These are phyloP conservation scores for Pyricularia sp. DNA, from an alignment of 2,329 filamentous ascomycete genomes.

Conservation along the genomic window DNA sequence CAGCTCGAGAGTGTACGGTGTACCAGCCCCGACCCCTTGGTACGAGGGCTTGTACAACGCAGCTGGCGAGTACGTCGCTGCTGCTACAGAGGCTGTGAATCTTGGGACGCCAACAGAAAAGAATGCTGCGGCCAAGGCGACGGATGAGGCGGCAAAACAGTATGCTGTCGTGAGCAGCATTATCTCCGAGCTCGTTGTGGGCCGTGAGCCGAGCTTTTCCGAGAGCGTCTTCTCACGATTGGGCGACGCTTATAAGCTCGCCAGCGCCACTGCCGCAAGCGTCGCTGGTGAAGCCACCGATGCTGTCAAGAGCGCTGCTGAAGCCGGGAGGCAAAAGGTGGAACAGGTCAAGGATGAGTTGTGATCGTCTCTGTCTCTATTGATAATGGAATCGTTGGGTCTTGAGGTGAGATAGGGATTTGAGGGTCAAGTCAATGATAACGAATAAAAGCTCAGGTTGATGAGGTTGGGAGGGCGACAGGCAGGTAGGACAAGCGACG, in stretches of 20 bases:
- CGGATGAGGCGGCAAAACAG: conserved; percentile 47
- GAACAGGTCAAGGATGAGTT: conserved; percentile 27
- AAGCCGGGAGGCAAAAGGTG: background rate
- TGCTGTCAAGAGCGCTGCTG: conserved; percentile 25
- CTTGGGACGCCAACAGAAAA: conserved; percentile 17
- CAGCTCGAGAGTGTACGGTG: conserved; percentile 57
- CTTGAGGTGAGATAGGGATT: background rate
- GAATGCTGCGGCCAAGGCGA: conserved; percentile 20
- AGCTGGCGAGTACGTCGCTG: conserved; percentile 43
- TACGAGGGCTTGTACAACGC: conserved; percentile 31
- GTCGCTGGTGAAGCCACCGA: conserved; percentile 27
- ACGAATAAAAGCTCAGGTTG: background rate
- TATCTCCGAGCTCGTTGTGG: conserved; percentile 62
- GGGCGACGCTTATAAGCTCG: conserved; percentile 58
- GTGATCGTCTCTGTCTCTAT: conserved; percentile 12
- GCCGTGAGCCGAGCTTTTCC: conserved; percentile 68
- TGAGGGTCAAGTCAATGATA: background rate
- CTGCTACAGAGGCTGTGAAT: conserved; percentile 35
- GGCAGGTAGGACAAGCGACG: background rate
- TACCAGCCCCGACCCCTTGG: conserved; percentile 46
- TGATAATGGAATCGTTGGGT: background rate
- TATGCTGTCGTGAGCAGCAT: conserved; percentile 59
- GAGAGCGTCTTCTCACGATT: conserved; percentile 67
- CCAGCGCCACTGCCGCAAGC: conserved; percentile 34
- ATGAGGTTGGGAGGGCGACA: background rate